phyloP scores from a whole-genome alignment of 306 rosid species.

The Citrullus mucosospermus region DNA sequence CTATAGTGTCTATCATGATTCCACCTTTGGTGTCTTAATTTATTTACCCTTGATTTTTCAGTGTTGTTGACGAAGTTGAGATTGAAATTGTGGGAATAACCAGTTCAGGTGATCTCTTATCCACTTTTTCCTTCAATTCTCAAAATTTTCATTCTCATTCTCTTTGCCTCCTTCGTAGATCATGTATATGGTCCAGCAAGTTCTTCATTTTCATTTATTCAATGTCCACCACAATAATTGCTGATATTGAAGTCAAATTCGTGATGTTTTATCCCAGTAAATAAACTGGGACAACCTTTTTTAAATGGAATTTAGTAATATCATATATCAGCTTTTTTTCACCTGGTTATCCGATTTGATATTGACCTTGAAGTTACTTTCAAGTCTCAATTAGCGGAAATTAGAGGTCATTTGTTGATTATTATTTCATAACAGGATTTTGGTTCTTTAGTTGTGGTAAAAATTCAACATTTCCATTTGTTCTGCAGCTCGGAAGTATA shows the following conservation, averaged over 20 bases:
- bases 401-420: background rate
- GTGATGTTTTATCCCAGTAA: background rate
- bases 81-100: conserved; percentile 20
- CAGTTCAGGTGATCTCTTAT: conserved; percentile 41
- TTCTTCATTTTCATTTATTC: background rate
- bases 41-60: conserved; percentile 28
- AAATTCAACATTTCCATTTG: background rate
- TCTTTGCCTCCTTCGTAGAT: background rate
- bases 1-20: background rate
- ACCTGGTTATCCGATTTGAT: background rate
- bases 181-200: background rate
- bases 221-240: background rate
- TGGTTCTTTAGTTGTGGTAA: background rate
- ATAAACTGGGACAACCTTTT: background rate
- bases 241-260: background rate
- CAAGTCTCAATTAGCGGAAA: background rate
- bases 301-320: background rate
- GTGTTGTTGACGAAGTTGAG: conserved; percentile 53
- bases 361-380: background rate
- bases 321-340: background rate
- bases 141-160: background rate
- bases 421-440: background rate
- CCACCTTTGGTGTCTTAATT: background rate
- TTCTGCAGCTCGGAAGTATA: background rate
- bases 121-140: background rate